A percentile compares a stretch with the other conserved stretches of the same genome.
These are phyloP conservation scores for Phytomonas serpens DNA, from an alignment of 208 protist species.

Conservation along the genomic window DNA sequence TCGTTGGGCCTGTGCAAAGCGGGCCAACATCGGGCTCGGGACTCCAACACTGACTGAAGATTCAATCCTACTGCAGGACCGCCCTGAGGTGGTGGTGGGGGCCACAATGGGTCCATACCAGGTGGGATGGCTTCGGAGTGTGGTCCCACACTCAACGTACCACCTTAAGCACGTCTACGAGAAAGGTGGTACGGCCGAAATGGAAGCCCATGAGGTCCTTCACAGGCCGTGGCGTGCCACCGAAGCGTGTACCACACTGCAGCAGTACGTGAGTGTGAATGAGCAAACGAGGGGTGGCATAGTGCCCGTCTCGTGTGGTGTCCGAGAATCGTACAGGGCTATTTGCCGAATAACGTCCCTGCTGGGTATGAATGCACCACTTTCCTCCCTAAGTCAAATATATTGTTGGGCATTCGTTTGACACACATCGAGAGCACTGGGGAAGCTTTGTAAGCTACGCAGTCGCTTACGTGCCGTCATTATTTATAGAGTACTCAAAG, in stretches of 20 bases:
- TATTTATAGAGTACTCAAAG: conserved; percentile 47
- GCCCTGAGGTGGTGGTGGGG: background rate
- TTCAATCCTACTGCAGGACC: background rate
- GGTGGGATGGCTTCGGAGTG: no score
- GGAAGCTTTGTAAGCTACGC: conserved; percentile 21
- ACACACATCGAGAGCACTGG: conserved; percentile 24
- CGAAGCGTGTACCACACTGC: conserved; percentile 36
- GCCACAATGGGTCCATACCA: background rate
- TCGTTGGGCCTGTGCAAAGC: background rate
- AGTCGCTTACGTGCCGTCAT: conserved; percentile 36
- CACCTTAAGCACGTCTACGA: conserved; percentile 22
- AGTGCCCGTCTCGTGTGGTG: conserved; percentile 44
- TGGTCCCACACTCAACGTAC: no score
- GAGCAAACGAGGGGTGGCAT: conserved; percentile 74
- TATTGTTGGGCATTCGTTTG: background rate
- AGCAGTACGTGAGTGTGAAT: conserved; percentile 67
- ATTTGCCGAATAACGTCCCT: conserved; percentile 75
- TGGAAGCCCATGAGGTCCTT: conserved; percentile 79
- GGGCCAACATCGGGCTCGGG: background rate
- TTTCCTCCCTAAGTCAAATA: conserved; percentile 19
- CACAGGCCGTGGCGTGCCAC: conserved; percentile 60
- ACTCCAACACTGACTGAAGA: background rate
- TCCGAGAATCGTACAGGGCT: conserved; percentile 40
- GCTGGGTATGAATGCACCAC: conserved; percentile 48
- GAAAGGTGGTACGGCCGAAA: conserved; percentile 71